Evolutionary conservation across 176 grass and related monocot genomes (phyloP), one percentile per base, ranked within the genome.

Genomic region (Saccharum officinarum): DNA sequence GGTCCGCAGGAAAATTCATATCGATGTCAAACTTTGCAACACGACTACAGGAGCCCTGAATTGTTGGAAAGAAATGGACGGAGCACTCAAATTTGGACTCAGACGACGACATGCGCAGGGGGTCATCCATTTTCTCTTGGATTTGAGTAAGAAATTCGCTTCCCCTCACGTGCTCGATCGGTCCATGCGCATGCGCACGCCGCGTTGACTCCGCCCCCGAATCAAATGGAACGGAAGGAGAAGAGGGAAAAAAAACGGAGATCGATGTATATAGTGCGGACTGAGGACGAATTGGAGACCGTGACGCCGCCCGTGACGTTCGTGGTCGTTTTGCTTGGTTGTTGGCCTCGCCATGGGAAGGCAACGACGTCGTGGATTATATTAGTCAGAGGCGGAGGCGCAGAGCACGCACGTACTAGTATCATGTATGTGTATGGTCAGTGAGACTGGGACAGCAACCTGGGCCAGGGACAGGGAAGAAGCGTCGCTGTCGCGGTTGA

Each of bases 401-500:
- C 50, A 57, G 23, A 72, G 74, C 64, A 10, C 18, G 50, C 31
- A 57, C 28, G 44, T 31, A 4, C 3, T 9, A 60, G 7, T 3
- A 67, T 16, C 28, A 39, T 26, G 6, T 1, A 6, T 3, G 23
- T 12, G 23, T 12, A 55, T 0, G 1, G 5, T 0, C 6, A 26
- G 2, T 45, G 39, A 45, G 10, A 72, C 34, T n/a, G 38, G 23
- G 41, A 73, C 70, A 15, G 22, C 28, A 73, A 72, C 39, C 40
- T 25, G 2, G 13, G 7, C 23, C 1, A 22, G 68, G 9, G 3
- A 0, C 3, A 39, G 10, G 10, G 46, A 62, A 0, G 45, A 60
- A 54, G 6, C 67, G 75, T 89, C 68, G 15, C 75, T 42, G 34
- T 80, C 75, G 6, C 49, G 68, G 67, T 80, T 84, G 87, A 88